Evolutionary conservation across 768 basidiomycete genomes (phyloP), one percentile per base, ranked within the genome.

Genomic region (Russula virescens): DNA sequence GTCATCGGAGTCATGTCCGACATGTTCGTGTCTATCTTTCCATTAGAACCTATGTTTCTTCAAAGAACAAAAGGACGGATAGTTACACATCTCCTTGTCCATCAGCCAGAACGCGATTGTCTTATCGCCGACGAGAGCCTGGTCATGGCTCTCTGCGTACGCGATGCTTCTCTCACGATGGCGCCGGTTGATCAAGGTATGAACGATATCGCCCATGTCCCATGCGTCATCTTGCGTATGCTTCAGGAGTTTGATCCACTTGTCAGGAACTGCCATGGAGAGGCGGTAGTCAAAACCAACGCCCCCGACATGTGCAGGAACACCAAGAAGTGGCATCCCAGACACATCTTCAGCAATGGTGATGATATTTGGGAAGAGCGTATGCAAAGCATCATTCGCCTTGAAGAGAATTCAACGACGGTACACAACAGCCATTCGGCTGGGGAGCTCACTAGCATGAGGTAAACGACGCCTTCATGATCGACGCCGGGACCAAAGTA

Each of bases 41-140:
- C 14, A 57, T 60, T 46, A 43, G 34, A 52, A 31, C 2, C 31
- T 42, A 10, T 46, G n/a, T 34, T 25, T 46, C 42, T 23, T 51
- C 6, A 42, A 1, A 42, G 43, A 38, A 26, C 26, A 58, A 42
- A 1, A 45, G 43, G 40, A 28, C 23, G 58, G 21, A 38, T 58
- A 79, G 85, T 69, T 80, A 94, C 95, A 98, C 97, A 99, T 99
- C 75, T 98, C 97, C 76, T 96, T 96, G 75, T 99, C 97, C 97
- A 99, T 99, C 61, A 98, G 75, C 97, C 97, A 99, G 76, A 99
- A 99, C 4, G 97, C 97, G 49, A 99, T 71, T 3, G 96, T 98
- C 79, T 99, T 99, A 78, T 99, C 97, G 14, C 97, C 97, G 0
- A 99, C 97, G 31, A 99, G 82, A 16, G 97, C 96, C 73, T 99